phyloP scores from a whole-genome alignment of 2,329 filamentous ascomycete species.

The Trichophyton mentagrophytes region DNA sequence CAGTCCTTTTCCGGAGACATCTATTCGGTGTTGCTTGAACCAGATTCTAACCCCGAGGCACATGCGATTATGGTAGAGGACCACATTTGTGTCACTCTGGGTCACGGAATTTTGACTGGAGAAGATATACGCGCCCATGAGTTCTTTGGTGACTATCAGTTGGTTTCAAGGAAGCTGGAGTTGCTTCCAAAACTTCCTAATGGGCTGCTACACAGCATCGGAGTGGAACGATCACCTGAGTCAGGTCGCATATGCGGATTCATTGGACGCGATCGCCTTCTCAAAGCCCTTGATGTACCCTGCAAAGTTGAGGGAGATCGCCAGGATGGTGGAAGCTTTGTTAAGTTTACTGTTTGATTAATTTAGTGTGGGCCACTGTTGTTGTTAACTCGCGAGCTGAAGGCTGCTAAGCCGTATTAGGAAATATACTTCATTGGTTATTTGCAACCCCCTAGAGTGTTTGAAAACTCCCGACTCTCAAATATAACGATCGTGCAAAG shows the following conservation, averaged over 20 bases:
- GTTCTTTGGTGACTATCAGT: slow-evolving; percentile 44
- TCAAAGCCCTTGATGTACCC: neutral
- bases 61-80: slow-evolving; percentile 38
- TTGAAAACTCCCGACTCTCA: too few relatives aligned
- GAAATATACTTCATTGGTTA: too few relatives aligned
- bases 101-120: slow-evolving; percentile 38
- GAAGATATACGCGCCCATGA: slow-evolving; percentile 35
- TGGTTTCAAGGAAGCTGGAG: slow-evolving; percentile 32
- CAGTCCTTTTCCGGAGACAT: slow-evolving; percentile 40
- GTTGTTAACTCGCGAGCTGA: neutral
- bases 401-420: neutral
- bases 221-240: slow-evolving; percentile 28
- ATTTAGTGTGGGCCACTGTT: too few relatives aligned
- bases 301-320: neutral
- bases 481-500: too few relatives aligned
- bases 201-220: slow-evolving; percentile 36
- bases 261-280: neutral
- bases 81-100: slow-evolving; percentile 45
- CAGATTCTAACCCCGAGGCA: slow-evolving; percentile 30
- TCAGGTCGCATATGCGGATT: slow-evolving; percentile 26
- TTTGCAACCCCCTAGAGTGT: too few relatives aligned
- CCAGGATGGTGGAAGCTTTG: neutral
- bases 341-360: neutral
- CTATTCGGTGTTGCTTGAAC: slow-evolving; percentile 46
- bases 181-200: slow-evolving; percentile 23